These are phyloP conservation scores for Phycomyces nitens DNA, from an alignment of 192 early-diverging fungal genomes.

Conservation along the genomic window DNA sequence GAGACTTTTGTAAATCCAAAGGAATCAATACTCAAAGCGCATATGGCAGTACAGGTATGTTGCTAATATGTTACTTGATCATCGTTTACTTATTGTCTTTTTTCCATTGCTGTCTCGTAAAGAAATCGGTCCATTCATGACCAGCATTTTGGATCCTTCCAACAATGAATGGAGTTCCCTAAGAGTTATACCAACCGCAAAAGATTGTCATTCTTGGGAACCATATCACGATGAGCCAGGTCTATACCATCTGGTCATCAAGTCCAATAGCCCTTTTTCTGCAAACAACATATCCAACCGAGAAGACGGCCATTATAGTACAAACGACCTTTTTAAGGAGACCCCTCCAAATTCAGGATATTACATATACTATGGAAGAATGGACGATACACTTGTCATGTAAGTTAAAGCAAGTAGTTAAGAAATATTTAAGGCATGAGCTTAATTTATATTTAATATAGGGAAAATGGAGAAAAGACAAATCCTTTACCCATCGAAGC, in stretches of 20 bases:
- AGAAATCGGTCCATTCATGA: neutral
- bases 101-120: neutral
- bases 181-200: neutral
- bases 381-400: conserved; percentile 18
- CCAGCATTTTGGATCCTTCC: neutral
- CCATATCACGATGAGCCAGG: neutral
- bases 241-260: conserved; percentile 13
- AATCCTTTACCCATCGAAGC: conserved; percentile 25
- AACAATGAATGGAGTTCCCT: neutral
- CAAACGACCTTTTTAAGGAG: conserved; percentile 18
- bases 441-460: too few species aligned
- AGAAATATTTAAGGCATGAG: too few species aligned
- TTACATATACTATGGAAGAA: conserved; percentile 18
- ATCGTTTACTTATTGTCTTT: too few species aligned
- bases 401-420: too few species aligned
- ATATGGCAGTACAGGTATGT: neutral
- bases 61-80: too few species aligned
- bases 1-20: neutral
- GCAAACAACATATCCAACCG: conserved; percentile 3
- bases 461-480: conserved; percentile 35
- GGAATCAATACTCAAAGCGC: neutral
- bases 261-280: neutral
- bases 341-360: neutral
- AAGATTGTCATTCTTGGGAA: neutral
- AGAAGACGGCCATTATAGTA: conserved; percentile 14